These are phyloP conservation scores for Agapanthus africanus DNA, from an alignment of 106 monocot species.

Conservation along the genomic window DNA sequence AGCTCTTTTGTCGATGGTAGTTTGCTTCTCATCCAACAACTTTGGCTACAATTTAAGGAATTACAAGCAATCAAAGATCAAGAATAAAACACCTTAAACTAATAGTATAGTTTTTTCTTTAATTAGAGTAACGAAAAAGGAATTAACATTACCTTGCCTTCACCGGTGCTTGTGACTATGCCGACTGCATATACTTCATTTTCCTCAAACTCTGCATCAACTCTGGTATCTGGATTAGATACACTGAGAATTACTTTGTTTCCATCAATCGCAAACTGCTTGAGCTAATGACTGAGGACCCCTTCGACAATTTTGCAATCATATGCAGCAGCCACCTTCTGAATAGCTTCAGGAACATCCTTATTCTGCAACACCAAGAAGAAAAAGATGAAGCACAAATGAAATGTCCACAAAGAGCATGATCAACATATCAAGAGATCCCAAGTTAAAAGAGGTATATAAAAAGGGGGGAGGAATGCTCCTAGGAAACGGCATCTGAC, in stretches of 20 bases:
- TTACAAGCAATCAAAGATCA: not conserved
- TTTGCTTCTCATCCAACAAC: conserved; percentile 78
- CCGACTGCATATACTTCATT: conserved; percentile 94
- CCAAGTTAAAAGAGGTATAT: too few relatives aligned
- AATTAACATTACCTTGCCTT: conserved; percentile 59
- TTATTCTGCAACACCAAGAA: conserved; percentile 48
- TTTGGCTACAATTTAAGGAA: conserved; percentile 48
- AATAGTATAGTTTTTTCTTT: not conserved
- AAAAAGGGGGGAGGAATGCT: too few relatives aligned
- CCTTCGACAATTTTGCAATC: conserved; percentile 96
- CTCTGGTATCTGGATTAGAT: conserved; percentile 59
- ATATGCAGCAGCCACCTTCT: conserved; percentile 95
- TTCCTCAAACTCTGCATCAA: conserved; percentile 95
- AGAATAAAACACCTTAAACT: not conserved
- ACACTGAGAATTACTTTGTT: conserved; percentile 86
- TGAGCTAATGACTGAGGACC: conserved; percentile 92
- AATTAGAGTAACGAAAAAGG: not conserved
- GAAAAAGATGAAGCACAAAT: not conserved
- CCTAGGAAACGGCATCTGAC: not conserved
- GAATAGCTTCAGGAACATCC: conserved; percentile 84
- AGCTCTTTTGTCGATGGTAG: conserved; percentile 90
- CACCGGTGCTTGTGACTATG: conserved; percentile 81
- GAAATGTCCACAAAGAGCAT: not conserved
- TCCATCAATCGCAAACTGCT: conserved; percentile 94
- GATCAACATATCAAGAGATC: not conserved